Evolutionary conservation across 305 asterid genomes (phyloP), one percentile per base, ranked within the genome.

Genomic region (Fraxinus greggii): DNA sequence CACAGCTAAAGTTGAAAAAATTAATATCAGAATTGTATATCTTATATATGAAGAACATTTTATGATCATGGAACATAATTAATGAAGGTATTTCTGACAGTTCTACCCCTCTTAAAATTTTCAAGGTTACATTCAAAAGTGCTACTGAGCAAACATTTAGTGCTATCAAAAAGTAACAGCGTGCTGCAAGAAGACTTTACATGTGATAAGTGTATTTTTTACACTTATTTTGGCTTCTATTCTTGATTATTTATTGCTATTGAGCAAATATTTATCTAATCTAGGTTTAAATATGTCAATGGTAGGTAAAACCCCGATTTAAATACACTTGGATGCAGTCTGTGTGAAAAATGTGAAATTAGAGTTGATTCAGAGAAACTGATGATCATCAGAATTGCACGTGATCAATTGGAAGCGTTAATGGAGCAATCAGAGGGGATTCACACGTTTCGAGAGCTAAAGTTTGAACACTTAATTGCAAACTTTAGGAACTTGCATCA

Each of bases 51-150:
- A 59, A 72, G 72, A 78, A 73, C 61, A 42, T 23, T 38, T 15
- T 51, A 29, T 24, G 36, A 61, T n/a, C 72, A 23, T 63, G 31
- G 73, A 76, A 76, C 56, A 17, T 82, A 38, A 83, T 56, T 56
- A 56, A 79, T 0, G 19, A 75, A 75, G 72, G 17, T 13, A 7
- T 45, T 17, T 63, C n/a, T 19, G 31, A 75, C 42, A 19, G 76
- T 12, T 77, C 29, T 36, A 36, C 48, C 15, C 40, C 76, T 2
- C 21, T 9, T 70, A 73, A 65, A 31, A 24, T 33, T 24, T 19
- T 28, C 73, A 72, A 23, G 65, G 21, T 73, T n/a, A 36, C 13
- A 36, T 35, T 9, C 54, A 19, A 12, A 69, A 54, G 12, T 23
- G 6, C 17, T 2, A 23, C 31, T 23, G 70, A 61, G 15, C 31